phyloP scores from a whole-genome alignment of 164 flowering plant genomes.

The Liriodendron chinense region DNA sequence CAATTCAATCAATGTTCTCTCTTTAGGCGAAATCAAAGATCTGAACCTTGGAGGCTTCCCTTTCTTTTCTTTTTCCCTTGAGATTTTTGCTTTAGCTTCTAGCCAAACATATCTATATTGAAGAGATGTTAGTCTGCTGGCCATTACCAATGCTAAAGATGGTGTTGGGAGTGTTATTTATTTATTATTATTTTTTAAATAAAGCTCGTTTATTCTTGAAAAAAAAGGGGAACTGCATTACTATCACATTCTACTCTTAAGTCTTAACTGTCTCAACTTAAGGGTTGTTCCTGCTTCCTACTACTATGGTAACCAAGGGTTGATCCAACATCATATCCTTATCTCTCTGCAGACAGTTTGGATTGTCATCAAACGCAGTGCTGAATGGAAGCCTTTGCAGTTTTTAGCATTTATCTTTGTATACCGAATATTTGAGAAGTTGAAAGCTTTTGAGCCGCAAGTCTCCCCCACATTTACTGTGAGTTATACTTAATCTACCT shows the following conservation, averaged over 20 bases:
- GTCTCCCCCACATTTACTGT: slow-evolving; percentile 73
- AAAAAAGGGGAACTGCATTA: background rate
- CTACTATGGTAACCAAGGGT: background rate
- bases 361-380: slow-evolving; percentile 61
- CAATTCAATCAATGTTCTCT: too few relatives aligned
- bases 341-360: slow-evolving; percentile 70
- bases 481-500: slow-evolving; percentile 24
- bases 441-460: slow-evolving; percentile 73
- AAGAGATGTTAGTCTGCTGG: too few relatives aligned
- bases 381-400: slow-evolving; percentile 91
- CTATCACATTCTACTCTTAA: background rate
- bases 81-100: too few relatives aligned
- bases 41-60: too few relatives aligned
- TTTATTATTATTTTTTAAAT: too few relatives aligned
- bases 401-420: slow-evolving; percentile 80
- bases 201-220: too few relatives aligned
- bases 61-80: too few relatives aligned
- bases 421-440: slow-evolving; percentile 90
- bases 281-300: background rate
- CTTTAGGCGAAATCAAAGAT: too few relatives aligned
- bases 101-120: too few relatives aligned
- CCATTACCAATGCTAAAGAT: too few relatives aligned
- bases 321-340: slow-evolving; percentile 8
- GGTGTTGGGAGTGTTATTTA: too few relatives aligned
- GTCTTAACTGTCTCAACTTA: background rate